These are phyloP conservation scores for Cutaneotrichosporon sp. DNA, from an alignment of 1,284 basidiomycete species.

Conservation along the genomic window DNA sequence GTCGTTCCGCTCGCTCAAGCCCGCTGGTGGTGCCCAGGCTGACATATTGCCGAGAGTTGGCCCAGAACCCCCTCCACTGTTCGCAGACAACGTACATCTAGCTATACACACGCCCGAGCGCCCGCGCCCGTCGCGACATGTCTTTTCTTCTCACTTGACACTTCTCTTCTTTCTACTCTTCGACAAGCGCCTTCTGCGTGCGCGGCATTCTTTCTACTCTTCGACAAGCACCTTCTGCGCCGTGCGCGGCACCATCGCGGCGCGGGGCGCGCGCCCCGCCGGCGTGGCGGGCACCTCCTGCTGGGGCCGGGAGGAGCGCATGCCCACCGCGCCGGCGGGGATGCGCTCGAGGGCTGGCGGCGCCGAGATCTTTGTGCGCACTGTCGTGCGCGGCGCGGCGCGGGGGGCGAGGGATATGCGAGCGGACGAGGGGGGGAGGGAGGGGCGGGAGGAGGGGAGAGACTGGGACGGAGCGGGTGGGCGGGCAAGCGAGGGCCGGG, in stretches of 20 bases:
- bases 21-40: too few species aligned
- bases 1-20: too few species aligned
- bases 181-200: too few species aligned
- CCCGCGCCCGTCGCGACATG: too few species aligned
- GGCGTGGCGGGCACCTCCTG: constrained; percentile 2
- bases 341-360: neutral
- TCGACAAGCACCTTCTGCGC: neutral
- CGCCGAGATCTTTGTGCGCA: neutral
- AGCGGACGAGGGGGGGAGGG: neutral
- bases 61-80: too few species aligned
- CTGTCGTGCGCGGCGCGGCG: neutral
- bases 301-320: neutral
- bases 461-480: neutral
- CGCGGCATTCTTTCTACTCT: too few species aligned
- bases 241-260: constrained; percentile 8
- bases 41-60: too few species aligned
- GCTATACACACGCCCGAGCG: too few species aligned
- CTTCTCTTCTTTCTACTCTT: too few species aligned
- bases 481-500: too few species aligned
- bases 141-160: too few species aligned
- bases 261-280: constrained; percentile 1
- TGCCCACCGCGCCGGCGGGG: neutral
- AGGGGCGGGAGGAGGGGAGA: neutral
- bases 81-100: too few species aligned
- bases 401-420: neutral